Conservation (phyloP, 371 early-diverging fungal species). For the Mucor saturninus region DNA sequence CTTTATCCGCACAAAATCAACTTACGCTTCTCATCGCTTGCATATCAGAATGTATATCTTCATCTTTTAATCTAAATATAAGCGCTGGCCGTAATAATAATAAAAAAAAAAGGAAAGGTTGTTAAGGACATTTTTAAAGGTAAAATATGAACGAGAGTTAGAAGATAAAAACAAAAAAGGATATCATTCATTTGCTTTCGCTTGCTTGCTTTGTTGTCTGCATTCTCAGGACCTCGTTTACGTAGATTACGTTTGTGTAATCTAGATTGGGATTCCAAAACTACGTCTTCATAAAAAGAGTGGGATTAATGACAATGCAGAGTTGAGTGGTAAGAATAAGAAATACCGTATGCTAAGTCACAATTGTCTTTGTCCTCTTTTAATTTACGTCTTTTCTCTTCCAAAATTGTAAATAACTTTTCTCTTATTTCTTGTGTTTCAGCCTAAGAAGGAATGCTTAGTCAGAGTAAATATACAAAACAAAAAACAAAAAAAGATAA, state of each 20-base stretch:
- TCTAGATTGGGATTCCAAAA: constrained; percentile 43
- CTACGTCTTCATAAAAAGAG: constrained; percentile 28
- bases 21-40: constrained; percentile 48
- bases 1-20: not conserved
- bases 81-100: constrained; percentile 39
- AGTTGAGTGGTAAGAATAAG: too few species aligned
- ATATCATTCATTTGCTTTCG: constrained; percentile 51
- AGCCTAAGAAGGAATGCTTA: constrained; percentile 30
- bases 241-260: constrained; percentile 47
- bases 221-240: constrained; percentile 44
- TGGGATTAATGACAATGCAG: not conserved
- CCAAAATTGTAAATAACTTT: constrained; percentile 72
- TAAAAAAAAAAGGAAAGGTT: constrained; percentile 3
- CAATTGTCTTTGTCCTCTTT: constrained; percentile 86
- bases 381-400: constrained; percentile 76
- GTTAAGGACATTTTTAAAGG: constrained; percentile 36
- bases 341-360: constrained; percentile 68
- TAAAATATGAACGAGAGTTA: constrained; percentile 1
- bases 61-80: constrained; percentile 45
- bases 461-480: not conserved
- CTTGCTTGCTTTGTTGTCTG: constrained; percentile 46
- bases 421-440: constrained; percentile 76
- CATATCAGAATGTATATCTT: constrained; percentile 44
- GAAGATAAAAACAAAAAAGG: constrained; percentile 29
- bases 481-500: constrained; percentile 5